Evolutionary conservation across 1,284 basidiomycete genomes (phyloP).

Genomic region (Caloboletus inedulis): DNA sequence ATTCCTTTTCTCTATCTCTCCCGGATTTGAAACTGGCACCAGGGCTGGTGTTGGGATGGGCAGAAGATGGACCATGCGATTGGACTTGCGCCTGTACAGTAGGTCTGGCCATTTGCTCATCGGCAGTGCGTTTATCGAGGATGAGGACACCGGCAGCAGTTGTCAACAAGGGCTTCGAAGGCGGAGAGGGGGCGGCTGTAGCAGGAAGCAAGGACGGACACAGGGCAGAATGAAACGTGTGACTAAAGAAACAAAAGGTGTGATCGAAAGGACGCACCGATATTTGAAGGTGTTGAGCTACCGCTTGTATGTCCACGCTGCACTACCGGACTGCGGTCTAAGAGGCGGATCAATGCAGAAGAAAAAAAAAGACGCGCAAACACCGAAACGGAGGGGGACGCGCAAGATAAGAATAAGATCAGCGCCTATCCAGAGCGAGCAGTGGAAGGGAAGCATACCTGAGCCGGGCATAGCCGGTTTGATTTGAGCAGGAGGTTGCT

Average conservation of each 20-base stretch:
- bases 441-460: constrained; percentile 19
- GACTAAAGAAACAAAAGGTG: background rate
- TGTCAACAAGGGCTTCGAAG: constrained; percentile 26
- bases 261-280: constrained; percentile 19
- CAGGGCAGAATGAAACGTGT: constrained; percentile 2
- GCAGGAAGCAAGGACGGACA: background rate
- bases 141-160: constrained; percentile 28
- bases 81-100: constrained; percentile 20
- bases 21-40: constrained; percentile 23
- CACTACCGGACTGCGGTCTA: constrained; percentile 30
- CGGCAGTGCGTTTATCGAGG: constrained; percentile 31
- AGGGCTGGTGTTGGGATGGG: constrained; percentile 22
- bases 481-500: constrained; percentile 26
- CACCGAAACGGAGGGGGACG: background rate
- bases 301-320: constrained; percentile 29
- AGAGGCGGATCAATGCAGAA: background rate
- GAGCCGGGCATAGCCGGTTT: constrained; percentile 34
- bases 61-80: constrained; percentile 17
- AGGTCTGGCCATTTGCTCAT: constrained; percentile 29
- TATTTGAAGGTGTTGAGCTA: constrained; percentile 25
- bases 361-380: constrained; percentile 13
- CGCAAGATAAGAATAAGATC: constrained; percentile 7
- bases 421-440: constrained; percentile 3
- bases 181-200: constrained; percentile 27
- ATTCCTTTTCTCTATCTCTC: constrained; percentile 31